A percentile compares a stretch with the other conserved stretches of the same genome.
Evolutionary conservation across 371 early-diverging fungal genomes (phyloP).

Genomic region (Scutellospora calospora): DNA sequence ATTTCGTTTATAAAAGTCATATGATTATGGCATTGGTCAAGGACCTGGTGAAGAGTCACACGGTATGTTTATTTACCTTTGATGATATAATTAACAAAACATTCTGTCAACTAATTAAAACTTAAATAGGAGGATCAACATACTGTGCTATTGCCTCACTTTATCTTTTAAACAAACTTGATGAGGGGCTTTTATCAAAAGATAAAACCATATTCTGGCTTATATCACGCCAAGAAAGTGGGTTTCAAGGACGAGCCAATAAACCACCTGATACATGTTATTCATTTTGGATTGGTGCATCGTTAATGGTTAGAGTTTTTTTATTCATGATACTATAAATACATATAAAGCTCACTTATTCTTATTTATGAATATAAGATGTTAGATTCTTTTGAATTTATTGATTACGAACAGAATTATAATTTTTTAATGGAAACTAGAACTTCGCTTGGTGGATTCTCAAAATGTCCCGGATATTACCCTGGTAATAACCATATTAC

Average conservation of each 20-base stretch:
- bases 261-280: conserved; percentile 98
- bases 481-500: conserved; percentile 61
- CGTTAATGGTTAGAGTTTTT: conserved; percentile 61
- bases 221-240: conserved; percentile 76
- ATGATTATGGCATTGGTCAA: conserved; percentile 88
- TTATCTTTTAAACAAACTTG: conserved; percentile 70
- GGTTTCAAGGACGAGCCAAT: conserved; percentile 93
- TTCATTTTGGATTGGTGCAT: conserved; percentile 97
- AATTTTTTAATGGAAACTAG: conserved; percentile 73
- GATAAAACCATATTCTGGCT: conserved; percentile 82
- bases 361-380: conserved; percentile 52
- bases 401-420: conserved; percentile 63
- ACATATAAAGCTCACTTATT: background rate
- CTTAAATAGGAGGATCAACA: conserved; percentile 75
- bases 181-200: conserved; percentile 65
- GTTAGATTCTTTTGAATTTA: conserved; percentile 68
- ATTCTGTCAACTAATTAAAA: background rate
- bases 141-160: conserved; percentile 93
- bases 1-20: conserved; percentile 56
- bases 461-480: conserved; percentile 69
- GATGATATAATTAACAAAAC: conserved; percentile 1
- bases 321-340: background rate
- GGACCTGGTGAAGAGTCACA: conserved; percentile 87
- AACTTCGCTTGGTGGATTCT: conserved; percentile 77
- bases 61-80: conserved; percentile 56